These are phyloP conservation scores for Datisca glomerata DNA, from an alignment of 306 rosid species.

Conservation along the genomic window DNA sequence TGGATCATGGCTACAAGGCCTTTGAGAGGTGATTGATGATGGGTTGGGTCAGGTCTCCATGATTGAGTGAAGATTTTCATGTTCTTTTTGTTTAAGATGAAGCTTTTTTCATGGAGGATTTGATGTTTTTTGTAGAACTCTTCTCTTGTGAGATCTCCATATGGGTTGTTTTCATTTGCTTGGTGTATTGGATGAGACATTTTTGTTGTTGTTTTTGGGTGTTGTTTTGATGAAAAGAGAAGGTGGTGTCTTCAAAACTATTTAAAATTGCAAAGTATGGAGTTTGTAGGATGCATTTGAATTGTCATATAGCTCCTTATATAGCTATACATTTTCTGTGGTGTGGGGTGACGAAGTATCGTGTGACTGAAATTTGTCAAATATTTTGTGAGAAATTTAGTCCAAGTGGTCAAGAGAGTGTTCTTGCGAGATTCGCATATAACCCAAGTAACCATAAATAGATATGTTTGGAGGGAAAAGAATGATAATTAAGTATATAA, in stretches of 20 bases:
- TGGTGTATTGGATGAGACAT: conserved; percentile 13
- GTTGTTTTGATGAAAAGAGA: not conserved
- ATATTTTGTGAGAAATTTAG: too few relatives aligned
- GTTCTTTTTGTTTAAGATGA: conserved; percentile 5
- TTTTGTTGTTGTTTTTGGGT: not conserved
- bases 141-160: conserved; percentile 6
- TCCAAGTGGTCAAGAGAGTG: too few relatives aligned
- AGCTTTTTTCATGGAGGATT: conserved; percentile 2
- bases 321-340: too few relatives aligned
- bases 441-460: too few relatives aligned
- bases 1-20: conserved; percentile 14
- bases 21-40: conserved; percentile 5
- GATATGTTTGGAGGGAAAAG: too few relatives aligned
- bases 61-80: conserved; percentile 16
- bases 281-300: too few relatives aligned
- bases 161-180: conserved; percentile 11
- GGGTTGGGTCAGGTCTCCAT: conserved; percentile 2
- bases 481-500: too few relatives aligned
- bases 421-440: too few relatives aligned
- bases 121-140: conserved; percentile 7
- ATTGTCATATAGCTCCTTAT: too few relatives aligned
- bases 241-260: not conserved
- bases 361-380: not conserved
- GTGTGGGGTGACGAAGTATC: not conserved
- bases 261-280: not conserved